Percentiles rank a stretch among this genome's conserved stretches.
phyloP scores from a whole-genome alignment of 2,329 filamentous ascomycete genomes.

The Magnaporthiopsis incrustans region DNA sequence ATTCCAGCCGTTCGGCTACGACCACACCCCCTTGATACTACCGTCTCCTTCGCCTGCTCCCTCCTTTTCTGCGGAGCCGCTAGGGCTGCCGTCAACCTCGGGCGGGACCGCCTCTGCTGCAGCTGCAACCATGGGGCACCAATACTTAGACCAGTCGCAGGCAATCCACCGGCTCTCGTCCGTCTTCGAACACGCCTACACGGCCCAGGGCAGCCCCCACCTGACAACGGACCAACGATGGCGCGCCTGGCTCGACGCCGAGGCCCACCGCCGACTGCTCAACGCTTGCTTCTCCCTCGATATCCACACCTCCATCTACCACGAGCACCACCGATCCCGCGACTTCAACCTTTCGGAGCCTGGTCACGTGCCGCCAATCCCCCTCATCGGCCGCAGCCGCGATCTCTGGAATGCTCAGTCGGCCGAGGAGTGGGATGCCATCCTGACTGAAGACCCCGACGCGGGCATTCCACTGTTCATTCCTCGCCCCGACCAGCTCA shows the following conservation, averaged over 20 bases:
- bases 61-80: constrained; percentile 11
- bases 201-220: constrained; percentile 16
- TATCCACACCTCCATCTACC: constrained; percentile 45
- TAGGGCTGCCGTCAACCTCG: neutral
- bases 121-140: constrained; percentile 12
- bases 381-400: constrained; percentile 36
- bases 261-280: constrained; percentile 46
- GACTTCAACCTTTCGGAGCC: constrained; percentile 28
- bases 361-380: constrained; percentile 30
- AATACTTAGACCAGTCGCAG: constrained; percentile 24
- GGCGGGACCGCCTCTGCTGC: constrained; percentile 1
- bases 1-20: neutral
- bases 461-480: constrained; percentile 20
- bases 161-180: constrained; percentile 18
- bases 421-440: constrained; percentile 36
- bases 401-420: constrained; percentile 41
- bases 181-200: constrained; percentile 16
- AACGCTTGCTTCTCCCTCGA: constrained; percentile 50
- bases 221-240: constrained; percentile 30
- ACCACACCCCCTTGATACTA: constrained; percentile 1
- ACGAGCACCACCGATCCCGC: constrained; percentile 36
- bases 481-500: constrained; percentile 26
- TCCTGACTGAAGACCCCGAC: constrained; percentile 20
- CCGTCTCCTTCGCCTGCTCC: constrained; percentile 14
- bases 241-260: constrained; percentile 43